Percentiles rank a stretch among this genome's conserved stretches.
Conservation (phyloP, 2,329 filamentous ascomycete genomes). For the Beauveria sp. region DNA sequence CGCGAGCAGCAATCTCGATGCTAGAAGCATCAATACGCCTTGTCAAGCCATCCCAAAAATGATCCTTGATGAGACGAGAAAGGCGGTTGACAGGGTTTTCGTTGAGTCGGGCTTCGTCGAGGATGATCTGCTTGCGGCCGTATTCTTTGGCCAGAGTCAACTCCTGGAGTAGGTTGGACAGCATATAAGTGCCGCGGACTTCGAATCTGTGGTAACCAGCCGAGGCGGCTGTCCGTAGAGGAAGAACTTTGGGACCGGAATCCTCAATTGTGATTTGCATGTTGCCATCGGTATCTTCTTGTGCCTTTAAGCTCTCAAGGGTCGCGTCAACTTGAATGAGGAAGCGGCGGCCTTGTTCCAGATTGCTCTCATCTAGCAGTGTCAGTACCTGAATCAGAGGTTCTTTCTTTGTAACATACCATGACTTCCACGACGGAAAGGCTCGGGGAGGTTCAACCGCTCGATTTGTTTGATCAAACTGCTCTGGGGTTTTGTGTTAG, state of each 20-base stretch:
- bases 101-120: conserved; percentile 85
- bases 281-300: conserved; percentile 90
- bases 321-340: conserved; percentile 82
- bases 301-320: conserved; percentile 66
- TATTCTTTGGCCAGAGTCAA: conserved; percentile 87
- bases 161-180: conserved; percentile 94
- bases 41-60: conserved; percentile 90
- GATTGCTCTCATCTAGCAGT: conserved; percentile 60
- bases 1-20: conserved; percentile 76
- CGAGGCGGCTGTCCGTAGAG: conserved; percentile 76
- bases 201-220: conserved; percentile 84
- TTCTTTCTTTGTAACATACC: conserved; percentile 29
- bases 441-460: conserved; percentile 42
- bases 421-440: conserved; percentile 52
- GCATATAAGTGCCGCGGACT: conserved; percentile 91
- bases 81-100: conserved; percentile 92
- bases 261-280: conserved; percentile 98
- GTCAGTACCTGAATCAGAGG: neutral
- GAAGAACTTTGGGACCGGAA: conserved; percentile 81
- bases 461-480: conserved; percentile 46
- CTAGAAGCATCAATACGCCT: conserved; percentile 82
- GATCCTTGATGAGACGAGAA: conserved; percentile 75
- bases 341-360: conserved; percentile 64
- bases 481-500: conserved; percentile 37
- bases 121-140: conserved; percentile 78